A percentile compares a stretch with the other conserved stretches of the same genome.
Evolutionary conservation across 768 basidiomycete species (phyloP).

Genomic region (Psilocybe cyanescens): DNA sequence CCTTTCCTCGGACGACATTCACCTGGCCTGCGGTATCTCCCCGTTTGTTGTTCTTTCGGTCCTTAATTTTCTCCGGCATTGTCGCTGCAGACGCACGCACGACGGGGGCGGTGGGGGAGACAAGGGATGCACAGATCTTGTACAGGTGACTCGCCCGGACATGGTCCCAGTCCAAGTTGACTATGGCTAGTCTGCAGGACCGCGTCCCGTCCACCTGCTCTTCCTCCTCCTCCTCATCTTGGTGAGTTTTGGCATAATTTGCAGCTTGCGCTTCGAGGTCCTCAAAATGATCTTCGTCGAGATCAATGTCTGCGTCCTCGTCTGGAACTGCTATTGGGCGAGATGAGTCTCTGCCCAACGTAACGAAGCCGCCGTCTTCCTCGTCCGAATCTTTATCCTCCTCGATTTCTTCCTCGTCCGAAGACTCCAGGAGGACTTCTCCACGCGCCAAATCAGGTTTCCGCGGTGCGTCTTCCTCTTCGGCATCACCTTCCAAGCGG

Average conservation of each 20-base stretch:
- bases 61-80: slow-evolving; percentile 15
- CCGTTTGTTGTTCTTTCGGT: slow-evolving; percentile 16
- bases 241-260: slow-evolving; percentile 55
- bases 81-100: slow-evolving; percentile 30
- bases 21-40: slow-evolving; percentile 18
- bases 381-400: slow-evolving; percentile 32
- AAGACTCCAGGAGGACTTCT: slow-evolving; percentile 85
- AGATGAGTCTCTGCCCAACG: slow-evolving; percentile 50
- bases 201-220: slow-evolving; percentile 38
- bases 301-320: slow-evolving; percentile 65
- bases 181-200: slow-evolving; percentile 82
- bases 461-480: slow-evolving; percentile 35
- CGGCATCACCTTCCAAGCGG: slow-evolving; percentile 59
- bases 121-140: slow-evolving; percentile 89
- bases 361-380: slow-evolving; percentile 52
- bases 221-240: slow-evolving; percentile 44
- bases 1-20: slow-evolving; percentile 59
- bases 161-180: slow-evolving; percentile 99
- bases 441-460: slow-evolving; percentile 89
- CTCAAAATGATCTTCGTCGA: slow-evolving; percentile 77
- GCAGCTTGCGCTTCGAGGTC: slow-evolving; percentile 78
- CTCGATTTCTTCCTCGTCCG: slow-evolving; percentile 45
- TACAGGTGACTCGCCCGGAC: slow-evolving; percentile 88
- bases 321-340: slow-evolving; percentile 44
- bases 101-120: slow-evolving; percentile 64